Evolutionary conservation across 2,329 filamentous ascomycete genomes (phyloP), one percentile per base, ranked within the genome.

Genomic region (Alternaria incomplexa): DNA sequence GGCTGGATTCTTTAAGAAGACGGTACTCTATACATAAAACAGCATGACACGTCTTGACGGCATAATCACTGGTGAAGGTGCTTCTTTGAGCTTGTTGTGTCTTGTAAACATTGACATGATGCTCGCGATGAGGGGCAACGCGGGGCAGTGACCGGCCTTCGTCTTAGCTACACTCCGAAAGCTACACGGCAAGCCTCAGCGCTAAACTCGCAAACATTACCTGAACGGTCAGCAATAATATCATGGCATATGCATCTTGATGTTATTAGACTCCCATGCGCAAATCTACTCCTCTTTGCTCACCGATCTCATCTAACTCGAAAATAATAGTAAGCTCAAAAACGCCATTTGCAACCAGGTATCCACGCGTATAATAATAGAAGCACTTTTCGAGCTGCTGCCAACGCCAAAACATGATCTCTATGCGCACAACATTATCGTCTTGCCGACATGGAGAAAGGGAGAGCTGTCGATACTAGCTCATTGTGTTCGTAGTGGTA

Each of bases 401-500:
- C 45, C 46, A 40, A 30, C 26, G 11, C 11, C 53, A 40, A 22
- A 36, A 46, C 7, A 25, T 8, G 2, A 3, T 23, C 44, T 12
- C 45, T 40, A 28, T 15, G 25, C 12, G 15, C 47, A 13, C 13
- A 13, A 12, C 10, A 13, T 28, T 68, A 73, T 11, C 66, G 65
- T 52, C 62, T 71, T 26, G 61, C 48, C 20, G 69, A 53, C 64
- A 74, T 66, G 4, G 74, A 79, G 60, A 77, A 78, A 2, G 77
- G 77, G 50, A 80, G 59, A 30, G 70, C 71, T 28, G 74, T 66
- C 10, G 70, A 75, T 4, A 80, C 77, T 1, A 74, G 64, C 53
- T 80, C 77, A 40, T 81, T 81, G 56, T 79, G 73, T 50, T 78
- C 75, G 51, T 77, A 79, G 52, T 81, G 79, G 28, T 75, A 71